Conservation (phyloP, 768 basidiomycete genomes). For the Lentinula detonsa region DNA sequence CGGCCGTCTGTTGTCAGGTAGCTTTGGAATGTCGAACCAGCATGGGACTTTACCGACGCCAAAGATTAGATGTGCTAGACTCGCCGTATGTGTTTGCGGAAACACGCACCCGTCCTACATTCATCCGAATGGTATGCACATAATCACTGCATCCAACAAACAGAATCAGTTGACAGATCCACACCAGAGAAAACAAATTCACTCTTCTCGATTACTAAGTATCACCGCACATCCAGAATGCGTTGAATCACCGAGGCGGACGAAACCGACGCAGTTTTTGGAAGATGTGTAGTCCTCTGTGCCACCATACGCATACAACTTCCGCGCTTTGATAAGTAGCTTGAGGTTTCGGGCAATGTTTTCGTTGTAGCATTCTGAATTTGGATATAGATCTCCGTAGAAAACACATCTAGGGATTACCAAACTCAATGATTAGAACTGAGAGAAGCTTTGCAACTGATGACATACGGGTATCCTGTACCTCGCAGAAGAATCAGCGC, state of each 20-base stretch:
- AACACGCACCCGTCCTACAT: slow-evolving; percentile 47
- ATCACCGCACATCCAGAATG: slow-evolving; percentile 66
- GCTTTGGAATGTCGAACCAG: slow-evolving; percentile 37
- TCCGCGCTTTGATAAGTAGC: slow-evolving; percentile 55
- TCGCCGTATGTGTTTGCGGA: not conserved
- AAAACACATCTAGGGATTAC: slow-evolving; percentile 63
- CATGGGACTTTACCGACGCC: slow-evolving; percentile 22
- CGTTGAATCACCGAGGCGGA: slow-evolving; percentile 52
- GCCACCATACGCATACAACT: slow-evolving; percentile 60
- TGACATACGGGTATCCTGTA: slow-evolving; percentile 66
- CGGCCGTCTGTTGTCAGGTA: slow-evolving; percentile 40
- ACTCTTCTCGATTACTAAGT: slow-evolving; percentile 54
- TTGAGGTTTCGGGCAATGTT: slow-evolving; percentile 43
- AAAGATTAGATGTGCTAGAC: slow-evolving; percentile 4
- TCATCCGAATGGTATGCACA: slow-evolving; percentile 54
- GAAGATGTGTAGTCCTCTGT: slow-evolving; percentile 54
- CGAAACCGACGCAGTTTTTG: slow-evolving; percentile 70
- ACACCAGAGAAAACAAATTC: slow-evolving; percentile 8
- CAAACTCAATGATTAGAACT: not conserved
- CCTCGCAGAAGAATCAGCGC: slow-evolving; percentile 69
- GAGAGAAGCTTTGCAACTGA: not conserved
- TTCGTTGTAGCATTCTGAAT: slow-evolving; percentile 59
- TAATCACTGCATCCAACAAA: slow-evolving; percentile 14
- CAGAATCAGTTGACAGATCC: not conserved
- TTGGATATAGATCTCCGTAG: slow-evolving; percentile 78